A percentile compares a stretch with the other conserved stretches of the same genome.
These are phyloP conservation scores for Coemansia guatemalensis DNA, from an alignment of 192 early-diverging fungal genomes.

Conservation along the genomic window DNA sequence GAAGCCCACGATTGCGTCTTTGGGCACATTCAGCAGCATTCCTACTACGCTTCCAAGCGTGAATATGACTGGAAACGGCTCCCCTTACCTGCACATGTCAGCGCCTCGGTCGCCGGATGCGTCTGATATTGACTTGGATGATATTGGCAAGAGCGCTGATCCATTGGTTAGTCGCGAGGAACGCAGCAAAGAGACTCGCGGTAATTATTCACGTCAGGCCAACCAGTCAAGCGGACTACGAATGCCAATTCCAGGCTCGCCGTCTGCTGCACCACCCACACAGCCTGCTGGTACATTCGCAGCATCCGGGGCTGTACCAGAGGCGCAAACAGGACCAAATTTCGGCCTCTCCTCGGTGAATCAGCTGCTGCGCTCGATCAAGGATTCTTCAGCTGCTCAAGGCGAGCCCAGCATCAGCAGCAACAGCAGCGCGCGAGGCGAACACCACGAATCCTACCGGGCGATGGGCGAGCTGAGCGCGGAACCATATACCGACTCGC, in stretches of 20 bases:
- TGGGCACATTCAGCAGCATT: constrained; percentile 42
- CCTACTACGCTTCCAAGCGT: constrained; percentile 44
- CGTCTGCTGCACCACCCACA: constrained; percentile 1
- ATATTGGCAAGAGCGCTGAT: constrained; percentile 6
- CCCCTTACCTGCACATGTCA: constrained; percentile 53
- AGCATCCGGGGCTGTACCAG: background rate
- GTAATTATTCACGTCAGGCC: background rate
- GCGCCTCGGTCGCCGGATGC: constrained; percentile 50
- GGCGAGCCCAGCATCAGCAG: background rate
- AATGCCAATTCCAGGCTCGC: background rate
- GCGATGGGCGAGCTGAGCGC: background rate
- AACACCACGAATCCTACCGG: background rate
- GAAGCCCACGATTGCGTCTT: constrained; percentile 35
- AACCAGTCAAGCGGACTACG: background rate
- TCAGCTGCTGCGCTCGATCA: constrained; percentile 44
- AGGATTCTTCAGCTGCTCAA: constrained; percentile 25
- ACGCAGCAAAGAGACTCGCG: background rate
- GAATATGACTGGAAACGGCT: constrained; percentile 45
- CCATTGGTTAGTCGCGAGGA: background rate
- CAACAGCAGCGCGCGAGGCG: background rate
- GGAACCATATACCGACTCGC: background rate
- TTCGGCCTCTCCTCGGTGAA: constrained; percentile 30
- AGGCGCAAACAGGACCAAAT: background rate
- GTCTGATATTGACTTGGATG: constrained; percentile 40
- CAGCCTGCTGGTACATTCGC: background rate